A percentile compares a stretch with the other conserved stretches of the same genome.
Evolutionary conservation across 306 rosid species (phyloP).

Genomic region (Rubus parviflorus): DNA sequence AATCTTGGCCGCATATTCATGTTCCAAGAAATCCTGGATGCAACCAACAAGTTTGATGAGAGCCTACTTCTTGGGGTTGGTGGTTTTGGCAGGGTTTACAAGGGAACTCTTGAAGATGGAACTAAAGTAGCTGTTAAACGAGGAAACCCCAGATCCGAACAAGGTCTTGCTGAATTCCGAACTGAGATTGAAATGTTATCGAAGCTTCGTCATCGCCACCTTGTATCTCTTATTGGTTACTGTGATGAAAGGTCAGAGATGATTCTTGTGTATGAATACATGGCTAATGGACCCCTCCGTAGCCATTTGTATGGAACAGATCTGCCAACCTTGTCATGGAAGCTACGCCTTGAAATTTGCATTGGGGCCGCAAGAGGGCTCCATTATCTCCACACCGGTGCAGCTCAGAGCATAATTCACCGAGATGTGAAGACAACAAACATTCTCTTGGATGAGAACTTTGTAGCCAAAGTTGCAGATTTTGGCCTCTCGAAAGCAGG

Average conservation of each 20-base stretch:
- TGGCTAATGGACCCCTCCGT: constrained; percentile 97
- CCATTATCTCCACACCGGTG: constrained; percentile 95
- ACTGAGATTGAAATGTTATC: constrained; percentile 97
- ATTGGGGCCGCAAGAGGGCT: constrained; percentile 97
- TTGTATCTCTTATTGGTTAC: constrained; percentile 93
- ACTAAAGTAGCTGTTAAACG: constrained; percentile 84
- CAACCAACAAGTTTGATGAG: constrained; percentile 89
- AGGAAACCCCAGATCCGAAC: constrained; percentile 93
- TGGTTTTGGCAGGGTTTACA: constrained; percentile 89
- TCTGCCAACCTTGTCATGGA: constrained; percentile 81
- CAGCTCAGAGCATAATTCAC: constrained; percentile 89
- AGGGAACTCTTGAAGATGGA: constrained; percentile 91
- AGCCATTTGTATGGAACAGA: constrained; percentile 94
- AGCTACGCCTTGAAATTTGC: constrained; percentile 90
- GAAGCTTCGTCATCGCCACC: constrained; percentile 95
- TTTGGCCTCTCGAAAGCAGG: constrained; percentile 97
- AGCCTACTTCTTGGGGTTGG: constrained; percentile 86
- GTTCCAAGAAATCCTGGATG: constrained; percentile 84
- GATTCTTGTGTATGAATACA: constrained; percentile 93
- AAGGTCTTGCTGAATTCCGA: constrained; percentile 91
- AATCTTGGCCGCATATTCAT: constrained; percentile 74
- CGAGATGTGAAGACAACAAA: constrained; percentile 98
- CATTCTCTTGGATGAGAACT: constrained; percentile 88
- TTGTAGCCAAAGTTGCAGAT: constrained; percentile 96
- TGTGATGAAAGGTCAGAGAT: constrained; percentile 95